These are phyloP conservation scores for Naganishia albida DNA, from an alignment of 1,284 basidiomycete species.

Conservation along the genomic window DNA sequence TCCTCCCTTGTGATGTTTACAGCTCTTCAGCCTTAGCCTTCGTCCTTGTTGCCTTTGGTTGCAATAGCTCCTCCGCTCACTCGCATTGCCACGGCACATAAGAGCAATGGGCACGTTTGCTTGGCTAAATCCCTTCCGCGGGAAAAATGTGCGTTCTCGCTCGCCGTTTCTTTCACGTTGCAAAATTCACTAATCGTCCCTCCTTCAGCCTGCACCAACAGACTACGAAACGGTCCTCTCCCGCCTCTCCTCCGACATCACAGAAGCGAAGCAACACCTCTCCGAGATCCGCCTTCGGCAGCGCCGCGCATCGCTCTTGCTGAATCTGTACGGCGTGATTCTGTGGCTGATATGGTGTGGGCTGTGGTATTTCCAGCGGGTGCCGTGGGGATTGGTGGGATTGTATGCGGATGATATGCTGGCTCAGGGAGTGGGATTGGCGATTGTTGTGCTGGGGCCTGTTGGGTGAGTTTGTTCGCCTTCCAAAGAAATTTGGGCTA, in stretches of 20 bases:
- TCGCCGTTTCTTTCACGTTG: too few relatives aligned
- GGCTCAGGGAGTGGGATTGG: conserved; percentile 59
- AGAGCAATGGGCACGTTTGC: conserved; percentile 11
- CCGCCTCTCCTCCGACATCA: conserved; percentile 56
- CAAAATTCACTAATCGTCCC: neutral
- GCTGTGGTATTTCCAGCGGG: conserved; percentile 73
- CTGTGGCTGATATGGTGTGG: conserved; percentile 77
- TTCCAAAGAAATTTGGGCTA: neutral
- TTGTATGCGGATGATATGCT: conserved; percentile 47
- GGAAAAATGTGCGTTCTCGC: conserved; percentile 17
- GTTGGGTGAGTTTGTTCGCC: conserved; percentile 65
- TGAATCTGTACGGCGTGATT: conserved; percentile 78
- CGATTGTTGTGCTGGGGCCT: conserved; percentile 68
- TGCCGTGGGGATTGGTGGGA: conserved; percentile 58
- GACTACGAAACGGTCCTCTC: conserved; percentile 60
- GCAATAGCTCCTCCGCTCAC: too few relatives aligned
- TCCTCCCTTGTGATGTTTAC: neutral
- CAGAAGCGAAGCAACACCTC: conserved; percentile 67
- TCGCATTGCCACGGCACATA: too few relatives aligned
- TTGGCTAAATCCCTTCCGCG: conserved; percentile 27
- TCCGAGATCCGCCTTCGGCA: conserved; percentile 86
- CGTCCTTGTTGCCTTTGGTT: neutral
- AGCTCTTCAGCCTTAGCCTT: neutral
- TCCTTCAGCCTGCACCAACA: conserved; percentile 43
- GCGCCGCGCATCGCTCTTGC: conserved; percentile 73